These are phyloP conservation scores for Saccharomyces pastorianus DNA, from an alignment of 1,139 yeast genomes.

Conservation along the genomic window DNA sequence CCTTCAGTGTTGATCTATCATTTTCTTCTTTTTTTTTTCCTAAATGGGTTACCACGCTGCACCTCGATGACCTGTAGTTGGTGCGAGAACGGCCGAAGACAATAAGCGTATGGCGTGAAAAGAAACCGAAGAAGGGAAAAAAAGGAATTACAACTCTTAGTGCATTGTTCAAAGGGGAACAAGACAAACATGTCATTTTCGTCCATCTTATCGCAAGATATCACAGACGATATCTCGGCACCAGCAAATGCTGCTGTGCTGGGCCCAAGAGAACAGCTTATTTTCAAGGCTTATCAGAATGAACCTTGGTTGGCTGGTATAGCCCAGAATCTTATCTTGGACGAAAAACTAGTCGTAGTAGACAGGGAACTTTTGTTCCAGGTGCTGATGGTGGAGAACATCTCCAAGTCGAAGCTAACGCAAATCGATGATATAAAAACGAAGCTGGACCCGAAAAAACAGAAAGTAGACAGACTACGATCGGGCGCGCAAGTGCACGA, in stretches of 20 bases:
- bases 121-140: background rate
- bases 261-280: slow-evolving; percentile 12
- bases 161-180: background rate
- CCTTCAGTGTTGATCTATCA: no score
- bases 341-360: slow-evolving; percentile 14
- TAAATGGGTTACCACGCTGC: background rate
- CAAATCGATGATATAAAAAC: slow-evolving; percentile 32
- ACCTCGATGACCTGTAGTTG: no score
- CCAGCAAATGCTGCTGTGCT: background rate
- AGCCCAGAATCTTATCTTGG: slow-evolving; percentile 10
- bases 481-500: slow-evolving; percentile 6
- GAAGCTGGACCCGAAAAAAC: slow-evolving; percentile 26
- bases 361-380: slow-evolving; percentile 34
- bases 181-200: slow-evolving; percentile 3
- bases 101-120: background rate
- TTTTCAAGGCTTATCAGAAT: slow-evolving; percentile 19
- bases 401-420: slow-evolving; percentile 30
- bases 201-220: slow-evolving; percentile 16
- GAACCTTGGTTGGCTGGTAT: slow-evolving; percentile 18
- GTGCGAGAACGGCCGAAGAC: background rate
- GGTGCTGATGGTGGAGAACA: slow-evolving; percentile 35
- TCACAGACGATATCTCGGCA: slow-evolving; percentile 4
- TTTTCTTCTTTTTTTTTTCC: background rate
- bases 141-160: background rate
- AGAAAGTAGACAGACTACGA: slow-evolving; percentile 25